These are phyloP conservation scores for Eimeria maxima DNA, from an alignment of 169 alveolate species.

Conservation along the genomic window DNA sequence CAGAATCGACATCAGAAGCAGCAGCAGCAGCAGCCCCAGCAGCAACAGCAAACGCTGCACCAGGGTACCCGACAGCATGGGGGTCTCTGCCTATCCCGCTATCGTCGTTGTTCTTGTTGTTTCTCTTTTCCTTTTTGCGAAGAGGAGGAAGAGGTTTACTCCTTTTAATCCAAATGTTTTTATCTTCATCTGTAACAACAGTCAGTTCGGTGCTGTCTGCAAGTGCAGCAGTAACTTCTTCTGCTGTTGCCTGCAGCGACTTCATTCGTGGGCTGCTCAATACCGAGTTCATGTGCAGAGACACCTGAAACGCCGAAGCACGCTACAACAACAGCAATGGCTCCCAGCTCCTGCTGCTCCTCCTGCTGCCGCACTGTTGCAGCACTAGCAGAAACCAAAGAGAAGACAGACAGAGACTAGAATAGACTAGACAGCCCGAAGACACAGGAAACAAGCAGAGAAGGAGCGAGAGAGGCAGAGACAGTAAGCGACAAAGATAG, in stretches of 20 bases:
- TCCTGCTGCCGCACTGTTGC: too few relatives aligned
- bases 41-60: not conserved
- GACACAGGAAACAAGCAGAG: too few relatives aligned
- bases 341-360: too few relatives aligned
- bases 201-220: not conserved
- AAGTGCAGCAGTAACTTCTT: slow-evolving; percentile 38
- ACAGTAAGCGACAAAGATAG: too few relatives aligned
- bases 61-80: slow-evolving; percentile 70
- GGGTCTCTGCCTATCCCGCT: slow-evolving; percentile 35
- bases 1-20: not conserved
- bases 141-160: slow-evolving; percentile 40
- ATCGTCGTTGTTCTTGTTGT: not conserved
- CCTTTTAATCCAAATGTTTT: not conserved
- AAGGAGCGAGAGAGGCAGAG: too few relatives aligned
- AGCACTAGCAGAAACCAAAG: too few relatives aligned
- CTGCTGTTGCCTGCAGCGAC: slow-evolving; percentile 13
- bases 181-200: slow-evolving; percentile 12
- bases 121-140: not conserved
- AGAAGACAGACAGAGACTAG: too few relatives aligned
- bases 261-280: slow-evolving; percentile 71
- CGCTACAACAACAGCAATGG: not conserved
- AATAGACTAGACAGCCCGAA: too few relatives aligned
- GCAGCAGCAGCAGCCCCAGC: slow-evolving; percentile 30
- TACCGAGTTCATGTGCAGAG: slow-evolving; percentile 47
- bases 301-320: not conserved